phyloP scores from a whole-genome alignment of 306 rosid genomes.

The Medicago arabica region DNA sequence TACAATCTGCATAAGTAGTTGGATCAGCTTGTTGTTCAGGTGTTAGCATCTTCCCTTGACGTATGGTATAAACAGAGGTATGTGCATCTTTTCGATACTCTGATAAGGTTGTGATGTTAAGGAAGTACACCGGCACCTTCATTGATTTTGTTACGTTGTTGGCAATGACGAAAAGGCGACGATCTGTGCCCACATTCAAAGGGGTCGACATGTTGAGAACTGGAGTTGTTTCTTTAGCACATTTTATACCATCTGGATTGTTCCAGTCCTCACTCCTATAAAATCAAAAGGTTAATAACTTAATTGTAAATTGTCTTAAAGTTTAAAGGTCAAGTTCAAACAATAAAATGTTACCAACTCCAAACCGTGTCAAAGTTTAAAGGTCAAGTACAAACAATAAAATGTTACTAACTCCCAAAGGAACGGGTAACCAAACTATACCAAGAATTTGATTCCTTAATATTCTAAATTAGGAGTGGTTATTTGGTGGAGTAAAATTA shows the following conservation, averaged over 20 bases:
- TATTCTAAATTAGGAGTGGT: no score
- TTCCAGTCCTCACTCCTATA: conserved; percentile 90
- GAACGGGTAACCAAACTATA: not conserved
- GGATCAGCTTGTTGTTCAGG: conserved; percentile 93
- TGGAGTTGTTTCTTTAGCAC: conserved; percentile 89
- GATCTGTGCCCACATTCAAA: conserved; percentile 87
- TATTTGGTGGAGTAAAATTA: not conserved
- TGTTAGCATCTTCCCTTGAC: conserved; percentile 91
- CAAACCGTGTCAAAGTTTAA: not conserved
- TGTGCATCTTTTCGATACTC: conserved; percentile 92
- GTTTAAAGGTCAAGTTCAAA: not conserved
- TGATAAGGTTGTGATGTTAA: conserved; percentile 80
- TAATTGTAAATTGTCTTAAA: not conserved
- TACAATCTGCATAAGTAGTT: conserved; percentile 85
- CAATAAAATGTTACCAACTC: not conserved
- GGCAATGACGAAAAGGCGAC: conserved; percentile 65
- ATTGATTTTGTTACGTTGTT: conserved; percentile 63
- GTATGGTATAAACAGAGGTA: conserved; percentile 87
- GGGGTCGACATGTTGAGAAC: conserved; percentile 64
- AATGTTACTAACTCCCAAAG: not conserved
- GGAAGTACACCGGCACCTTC: conserved; percentile 77
- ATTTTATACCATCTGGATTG: conserved; percentile 92
- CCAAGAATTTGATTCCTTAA: not conserved
- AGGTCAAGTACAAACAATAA: conserved; percentile 1
- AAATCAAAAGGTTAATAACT: conserved; percentile 12